These are phyloP conservation scores for Metarhizium humberi DNA, from an alignment of 2,329 filamentous ascomycete genomes.

Conservation along the genomic window DNA sequence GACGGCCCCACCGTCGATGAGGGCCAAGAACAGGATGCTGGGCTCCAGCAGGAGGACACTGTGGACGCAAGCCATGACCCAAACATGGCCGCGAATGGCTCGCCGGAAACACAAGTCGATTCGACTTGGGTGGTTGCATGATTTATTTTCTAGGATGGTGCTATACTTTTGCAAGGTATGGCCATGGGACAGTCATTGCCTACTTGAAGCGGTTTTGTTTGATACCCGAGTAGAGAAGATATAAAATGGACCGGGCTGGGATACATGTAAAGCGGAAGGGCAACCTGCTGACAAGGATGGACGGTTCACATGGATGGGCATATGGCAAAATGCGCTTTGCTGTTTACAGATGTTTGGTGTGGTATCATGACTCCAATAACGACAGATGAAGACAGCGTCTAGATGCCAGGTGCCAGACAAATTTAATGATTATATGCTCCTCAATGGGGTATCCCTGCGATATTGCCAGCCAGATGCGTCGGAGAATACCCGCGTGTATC, in stretches of 20 bases:
- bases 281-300: not conserved
- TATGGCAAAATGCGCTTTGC: not conserved
- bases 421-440: constrained; percentile 21
- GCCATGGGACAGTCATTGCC: not conserved
- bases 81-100: not conserved
- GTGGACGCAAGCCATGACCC: not conserved
- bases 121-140: not conserved
- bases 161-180: too few species aligned
- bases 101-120: not conserved
- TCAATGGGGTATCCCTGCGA: too few species aligned
- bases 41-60: not conserved
- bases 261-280: not conserved
- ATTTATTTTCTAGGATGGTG: not conserved
- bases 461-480: too few species aligned
- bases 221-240: not conserved
- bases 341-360: not conserved
- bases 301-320: not conserved
- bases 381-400: not conserved
- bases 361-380: not conserved
- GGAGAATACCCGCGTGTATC: too few species aligned
- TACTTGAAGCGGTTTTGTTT: not conserved
- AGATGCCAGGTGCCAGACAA: too few species aligned
- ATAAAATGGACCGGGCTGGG: not conserved
- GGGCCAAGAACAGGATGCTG: not conserved
- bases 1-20: not conserved